A percentile compares a stretch with the other conserved stretches of the same genome.
Conservation (phyloP, 495 filamentous ascomycete genomes). For the Hypoxylon subgilvum region DNA sequence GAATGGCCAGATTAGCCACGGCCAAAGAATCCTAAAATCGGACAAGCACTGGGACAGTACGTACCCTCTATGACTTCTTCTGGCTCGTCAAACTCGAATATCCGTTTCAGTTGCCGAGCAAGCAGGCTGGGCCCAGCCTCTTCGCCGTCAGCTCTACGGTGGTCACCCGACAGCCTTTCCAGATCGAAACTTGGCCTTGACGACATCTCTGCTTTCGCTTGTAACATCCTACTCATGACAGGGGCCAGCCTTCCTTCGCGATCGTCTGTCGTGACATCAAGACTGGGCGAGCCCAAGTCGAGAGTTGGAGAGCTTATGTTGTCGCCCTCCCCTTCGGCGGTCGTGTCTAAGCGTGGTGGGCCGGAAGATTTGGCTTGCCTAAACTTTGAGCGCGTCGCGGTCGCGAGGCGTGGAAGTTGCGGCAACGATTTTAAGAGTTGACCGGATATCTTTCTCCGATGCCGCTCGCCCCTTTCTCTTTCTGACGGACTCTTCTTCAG, state of each 20-base stretch:
- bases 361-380: slow-evolving; percentile 41
- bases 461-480: slow-evolving; percentile 45
- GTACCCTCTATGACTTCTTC: slow-evolving; percentile 85
- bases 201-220: slow-evolving; percentile 73
- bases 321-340: slow-evolving; percentile 20
- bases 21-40: not conserved
- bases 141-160: slow-evolving; percentile 44
- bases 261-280: slow-evolving; percentile 42
- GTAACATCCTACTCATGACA: slow-evolving; percentile 80
- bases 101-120: slow-evolving; percentile 76
- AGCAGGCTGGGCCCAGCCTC: slow-evolving; percentile 56
- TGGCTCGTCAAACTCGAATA: slow-evolving; percentile 81
- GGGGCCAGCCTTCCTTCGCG: slow-evolving; percentile 59
- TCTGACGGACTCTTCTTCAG: slow-evolving; percentile 36
- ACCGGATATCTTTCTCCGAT: slow-evolving; percentile 66
- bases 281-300: slow-evolving; percentile 19
- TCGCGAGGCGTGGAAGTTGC: slow-evolving; percentile 49
- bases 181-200: slow-evolving; percentile 60
- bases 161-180: slow-evolving; percentile 48
- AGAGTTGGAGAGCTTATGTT: slow-evolving; percentile 12
- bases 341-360: slow-evolving; percentile 27
- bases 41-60: slow-evolving; percentile 47
- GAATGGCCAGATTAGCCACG: slow-evolving; percentile 12
- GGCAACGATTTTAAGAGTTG: slow-evolving; percentile 65
- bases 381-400: slow-evolving; percentile 42